A percentile compares a stretch with the other conserved stretches of the same genome.
These are phyloP conservation scores for Fonsecaea pugnacius DNA, from an alignment of 2,329 filamentous ascomycete genomes.

Conservation along the genomic window DNA sequence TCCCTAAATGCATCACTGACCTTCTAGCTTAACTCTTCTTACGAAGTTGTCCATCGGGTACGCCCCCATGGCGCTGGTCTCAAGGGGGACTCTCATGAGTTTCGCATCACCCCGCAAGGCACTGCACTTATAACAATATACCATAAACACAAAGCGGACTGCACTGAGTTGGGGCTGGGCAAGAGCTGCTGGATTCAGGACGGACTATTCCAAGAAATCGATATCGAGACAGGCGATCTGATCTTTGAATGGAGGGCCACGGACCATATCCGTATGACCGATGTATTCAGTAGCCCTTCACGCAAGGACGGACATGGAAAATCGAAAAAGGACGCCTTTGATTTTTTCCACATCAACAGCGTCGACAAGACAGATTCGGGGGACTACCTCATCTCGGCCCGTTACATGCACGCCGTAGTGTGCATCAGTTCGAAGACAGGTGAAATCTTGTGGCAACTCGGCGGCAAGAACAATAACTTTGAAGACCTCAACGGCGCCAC, in stretches of 20 bases:
- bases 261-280: conserved; percentile 40
- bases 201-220: conserved; percentile 50
- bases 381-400: conserved; percentile 60
- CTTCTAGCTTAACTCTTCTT: conserved; percentile 47
- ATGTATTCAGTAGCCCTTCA: conserved; percentile 26
- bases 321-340: conserved; percentile 45
- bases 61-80: conserved; percentile 28
- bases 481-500: conserved; percentile 49
- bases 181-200: conserved; percentile 47
- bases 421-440: conserved; percentile 56
- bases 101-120: conserved; percentile 30
- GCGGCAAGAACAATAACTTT: conserved; percentile 56
- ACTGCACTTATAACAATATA: conserved; percentile 34
- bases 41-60: conserved; percentile 32
- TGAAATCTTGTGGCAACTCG: conserved; percentile 58
- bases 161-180: conserved; percentile 20
- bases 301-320: conserved; percentile 20
- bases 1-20: conserved; percentile 48
- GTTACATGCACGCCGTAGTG: conserved; percentile 54
- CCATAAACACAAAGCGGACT: conserved; percentile 29
- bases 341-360: conserved; percentile 64
- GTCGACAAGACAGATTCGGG: conserved; percentile 57
- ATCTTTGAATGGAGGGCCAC: conserved; percentile 55
- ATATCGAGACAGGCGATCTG: conserved; percentile 49
- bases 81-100: conserved; percentile 36